These are phyloP conservation scores for Coemansia sp. DNA, from an alignment of 192 early-diverging fungal genomes.

Conservation along the genomic window DNA sequence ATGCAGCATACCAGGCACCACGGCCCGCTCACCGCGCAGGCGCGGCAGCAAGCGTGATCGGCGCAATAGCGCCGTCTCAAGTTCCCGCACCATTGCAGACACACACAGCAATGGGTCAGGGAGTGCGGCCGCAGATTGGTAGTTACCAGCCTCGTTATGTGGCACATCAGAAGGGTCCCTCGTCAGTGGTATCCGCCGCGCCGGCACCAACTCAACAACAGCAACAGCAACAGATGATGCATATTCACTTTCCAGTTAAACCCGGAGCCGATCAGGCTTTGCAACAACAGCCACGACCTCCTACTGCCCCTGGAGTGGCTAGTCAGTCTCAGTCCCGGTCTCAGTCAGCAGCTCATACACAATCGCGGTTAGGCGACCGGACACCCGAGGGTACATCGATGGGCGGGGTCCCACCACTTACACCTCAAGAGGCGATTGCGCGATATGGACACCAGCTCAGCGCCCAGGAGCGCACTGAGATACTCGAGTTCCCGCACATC, in stretches of 20 bases:
- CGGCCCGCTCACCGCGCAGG: conserved; percentile 32
- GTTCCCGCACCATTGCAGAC: conserved; percentile 20
- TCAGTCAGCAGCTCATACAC: conserved; percentile 22
- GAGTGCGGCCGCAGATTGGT: conserved; percentile 38
- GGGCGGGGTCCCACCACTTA: conserved; percentile 54
- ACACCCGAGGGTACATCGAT: conserved; percentile 15
- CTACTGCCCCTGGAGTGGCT: not conserved
- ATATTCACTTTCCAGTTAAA: conserved; percentile 15
- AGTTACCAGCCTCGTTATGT: conserved; percentile 51
- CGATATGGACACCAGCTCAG: conserved; percentile 75
- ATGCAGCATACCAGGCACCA: conserved; percentile 20
- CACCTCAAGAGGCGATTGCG: conserved; percentile 63
- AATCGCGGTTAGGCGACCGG: conserved; percentile 21
- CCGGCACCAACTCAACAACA: conserved; percentile 14
- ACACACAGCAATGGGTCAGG: conserved; percentile 20
- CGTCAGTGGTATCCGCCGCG: conserved; percentile 46
- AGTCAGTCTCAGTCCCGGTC: conserved; percentile 12
- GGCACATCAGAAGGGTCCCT: conserved; percentile 30
- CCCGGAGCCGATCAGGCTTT: conserved; percentile 1
- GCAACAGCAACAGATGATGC: conserved; percentile 19
- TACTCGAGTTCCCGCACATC: conserved; percentile 75
- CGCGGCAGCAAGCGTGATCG: conserved; percentile 43
- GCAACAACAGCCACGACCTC: conserved; percentile 13
- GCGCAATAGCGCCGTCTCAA: conserved; percentile 22
- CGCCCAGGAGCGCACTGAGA: conserved; percentile 84